Evolutionary conservation across 1,139 yeast genomes (phyloP).

Genomic region (Wickerhamomyces sp.): DNA sequence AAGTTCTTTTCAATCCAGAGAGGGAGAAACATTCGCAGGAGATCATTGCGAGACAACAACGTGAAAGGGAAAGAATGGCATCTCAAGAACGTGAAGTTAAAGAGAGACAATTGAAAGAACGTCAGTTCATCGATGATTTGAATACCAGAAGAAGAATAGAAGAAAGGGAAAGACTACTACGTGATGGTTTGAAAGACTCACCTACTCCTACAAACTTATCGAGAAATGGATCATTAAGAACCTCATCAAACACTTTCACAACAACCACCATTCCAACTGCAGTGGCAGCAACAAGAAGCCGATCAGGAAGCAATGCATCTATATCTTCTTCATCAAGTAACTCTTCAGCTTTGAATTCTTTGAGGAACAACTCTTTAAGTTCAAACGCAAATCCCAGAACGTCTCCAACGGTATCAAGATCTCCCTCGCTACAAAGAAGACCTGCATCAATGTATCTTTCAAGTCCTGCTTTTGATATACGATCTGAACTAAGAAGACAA

Average conservation of each 20-base stretch:
- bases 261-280: no score
- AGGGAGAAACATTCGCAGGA: conserved; percentile 25
- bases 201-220: conserved; percentile 15
- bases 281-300: conserved; percentile 7
- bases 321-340: conserved; percentile 14
- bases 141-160: conserved; percentile 20
- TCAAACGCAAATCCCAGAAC: conserved; percentile 3
- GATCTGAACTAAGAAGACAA: conserved; percentile 22
- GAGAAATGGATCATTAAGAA: conserved; percentile 9
- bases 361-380: conserved; percentile 9
- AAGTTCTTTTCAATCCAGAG: conserved; percentile 24
- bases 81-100: conserved; percentile 22
- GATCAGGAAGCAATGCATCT: conserved; percentile 19
- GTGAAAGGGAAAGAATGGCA: conserved; percentile 22
- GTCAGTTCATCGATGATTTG: conserved; percentile 16
- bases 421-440: conserved; percentile 19
- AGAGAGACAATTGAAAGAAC: conserved; percentile 20
- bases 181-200: conserved; percentile 22
- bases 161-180: conserved; percentile 23
- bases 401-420: conserved; percentile 17
- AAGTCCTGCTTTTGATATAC: conserved; percentile 23
- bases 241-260: background rate
- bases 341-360: conserved; percentile 14
- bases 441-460: conserved; percentile 19
- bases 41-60: conserved; percentile 24